These are phyloP conservation scores for Huntiella decipiens DNA, from an alignment of 2,329 filamentous ascomycete species.

Conservation along the genomic window DNA sequence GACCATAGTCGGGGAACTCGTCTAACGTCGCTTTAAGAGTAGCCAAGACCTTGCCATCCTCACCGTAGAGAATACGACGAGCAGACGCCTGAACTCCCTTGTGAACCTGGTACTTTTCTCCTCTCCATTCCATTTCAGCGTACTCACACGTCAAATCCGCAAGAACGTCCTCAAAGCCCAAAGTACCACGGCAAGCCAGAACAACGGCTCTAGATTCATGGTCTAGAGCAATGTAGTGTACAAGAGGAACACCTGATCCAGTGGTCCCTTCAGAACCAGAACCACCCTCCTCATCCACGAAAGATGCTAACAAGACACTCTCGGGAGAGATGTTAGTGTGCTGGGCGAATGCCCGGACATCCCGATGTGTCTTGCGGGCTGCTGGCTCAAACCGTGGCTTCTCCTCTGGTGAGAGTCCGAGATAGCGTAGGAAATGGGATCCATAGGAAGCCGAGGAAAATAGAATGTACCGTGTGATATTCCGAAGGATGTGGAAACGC, in stretches of 20 bases:
- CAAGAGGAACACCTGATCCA: constrained; percentile 42
- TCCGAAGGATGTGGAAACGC: constrained; percentile 36
- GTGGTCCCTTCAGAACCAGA: constrained; percentile 45
- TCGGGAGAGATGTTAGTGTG: constrained; percentile 39
- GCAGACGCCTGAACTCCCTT: constrained; percentile 59
- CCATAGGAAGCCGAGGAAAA: constrained; percentile 50
- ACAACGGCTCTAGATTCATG: constrained; percentile 54
- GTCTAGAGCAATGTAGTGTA: constrained; percentile 55
- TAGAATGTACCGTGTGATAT: constrained; percentile 45
- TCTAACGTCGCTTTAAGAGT: constrained; percentile 47
- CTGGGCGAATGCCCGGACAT: constrained; percentile 43
- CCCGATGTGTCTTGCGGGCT: constrained; percentile 33
- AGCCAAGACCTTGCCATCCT: constrained; percentile 45
- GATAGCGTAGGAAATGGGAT: constrained; percentile 40
- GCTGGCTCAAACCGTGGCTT: constrained; percentile 20
- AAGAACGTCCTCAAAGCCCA: constrained; percentile 55
- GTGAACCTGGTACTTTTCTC: constrained; percentile 48
- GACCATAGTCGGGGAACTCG: constrained; percentile 48
- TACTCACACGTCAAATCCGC: constrained; percentile 61
- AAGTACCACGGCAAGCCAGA: constrained; percentile 50
- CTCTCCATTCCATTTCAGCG: constrained; percentile 44
- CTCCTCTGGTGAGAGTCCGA: constrained; percentile 37
- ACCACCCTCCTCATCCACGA: constrained; percentile 49
- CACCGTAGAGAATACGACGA: constrained; percentile 45
- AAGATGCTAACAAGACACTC: constrained; percentile 48